phyloP scores from a whole-genome alignment of 331 rosid species.

The Prunus yedoensis region DNA sequence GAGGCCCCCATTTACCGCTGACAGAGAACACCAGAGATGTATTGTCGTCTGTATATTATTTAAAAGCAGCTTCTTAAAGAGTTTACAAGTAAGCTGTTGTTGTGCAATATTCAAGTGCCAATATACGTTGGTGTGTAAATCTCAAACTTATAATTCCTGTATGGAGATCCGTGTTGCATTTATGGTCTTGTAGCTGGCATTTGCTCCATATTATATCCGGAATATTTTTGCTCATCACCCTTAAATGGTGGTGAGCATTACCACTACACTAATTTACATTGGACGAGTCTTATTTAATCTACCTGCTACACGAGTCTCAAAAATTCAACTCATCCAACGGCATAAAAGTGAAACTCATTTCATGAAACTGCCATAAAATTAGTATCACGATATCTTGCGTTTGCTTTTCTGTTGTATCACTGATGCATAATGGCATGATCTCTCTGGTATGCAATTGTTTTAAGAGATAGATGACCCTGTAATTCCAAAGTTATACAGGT shows the following conservation, averaged over 20 bases:
- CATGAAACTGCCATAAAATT: neutral
- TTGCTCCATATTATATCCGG: neutral
- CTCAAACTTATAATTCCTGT: neutral
- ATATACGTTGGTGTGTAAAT: neutral
- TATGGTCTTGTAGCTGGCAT: neutral
- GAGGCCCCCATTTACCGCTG: slow-evolving; percentile 6
- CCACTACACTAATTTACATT: too few relatives aligned
- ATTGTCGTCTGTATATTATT: slow-evolving; percentile 9
- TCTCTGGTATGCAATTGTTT: neutral
- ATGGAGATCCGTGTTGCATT: neutral
- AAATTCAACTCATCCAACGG: too few relatives aligned
- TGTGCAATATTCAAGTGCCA: slow-evolving; percentile 19
- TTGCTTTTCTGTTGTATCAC: neutral
- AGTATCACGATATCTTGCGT: neutral
- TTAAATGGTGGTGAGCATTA: too few relatives aligned
- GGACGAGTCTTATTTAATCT: too few relatives aligned
- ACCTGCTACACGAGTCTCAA: too few relatives aligned
- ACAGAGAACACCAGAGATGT: slow-evolving; percentile 11
- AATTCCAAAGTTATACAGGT: too few relatives aligned
- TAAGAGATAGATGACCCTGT: too few relatives aligned
- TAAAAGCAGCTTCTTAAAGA: slow-evolving; percentile 8
- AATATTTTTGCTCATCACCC: too few relatives aligned
- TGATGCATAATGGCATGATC: too few relatives aligned
- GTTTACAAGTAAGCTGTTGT: slow-evolving; percentile 4
- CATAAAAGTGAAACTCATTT: neutral